Base-by-base conservation (phyloP, 768 basidiomycete genomes). In the Podaxis carcinomalis region DNA sequence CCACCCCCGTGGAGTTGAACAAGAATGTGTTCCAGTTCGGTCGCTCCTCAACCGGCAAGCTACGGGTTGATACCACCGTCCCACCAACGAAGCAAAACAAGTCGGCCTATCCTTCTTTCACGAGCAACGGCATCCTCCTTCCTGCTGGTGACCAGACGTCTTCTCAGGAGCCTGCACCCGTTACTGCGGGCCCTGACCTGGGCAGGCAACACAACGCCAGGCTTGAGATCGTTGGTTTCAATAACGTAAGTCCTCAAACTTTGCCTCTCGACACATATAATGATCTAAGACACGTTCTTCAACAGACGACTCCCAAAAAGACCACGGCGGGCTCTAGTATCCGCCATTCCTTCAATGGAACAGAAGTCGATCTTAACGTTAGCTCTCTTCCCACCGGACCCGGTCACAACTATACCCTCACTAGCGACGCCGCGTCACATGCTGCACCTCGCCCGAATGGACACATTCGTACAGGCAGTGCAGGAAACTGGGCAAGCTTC, bases 161-260 rank as follows among this genome's bases (percentile, higher is more conserved):
- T 19, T 78, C 82, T 61, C 84, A 89, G 70, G 89, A 88, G 21
- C 90, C 90, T 59, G 88, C 86, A 52, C 92, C 91, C 37, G 83
- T 91, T 63, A 93, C 91, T 61, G 91, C 91, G 60, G 92, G 90
- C 53, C 92, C 91, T 64, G 91, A 93, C 73, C 78, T 93, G 47
- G 91, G 92, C 67, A 80, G 92, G 67, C 88, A 91, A 68, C 86
- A 84, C 68, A 81, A 81, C 65, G 82, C 85, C 21, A 81, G 90
- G 44, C 70, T 85, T 66, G 90, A 89, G 69, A 91, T 90, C 66
- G 87, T 91, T 56, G 84, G 88, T 36, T 85, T 83, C 71, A 83
- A 80, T 64, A 86, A 87, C 77, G 90, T 90, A 70, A 59, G 80
- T 67, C 56, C 42, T 27, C 44, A 19, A 61, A 25, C 27, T 23